These are phyloP conservation scores for Phytophthora brassicae DNA, from an alignment of 352 stramenopile genomes.

Conservation along the genomic window DNA sequence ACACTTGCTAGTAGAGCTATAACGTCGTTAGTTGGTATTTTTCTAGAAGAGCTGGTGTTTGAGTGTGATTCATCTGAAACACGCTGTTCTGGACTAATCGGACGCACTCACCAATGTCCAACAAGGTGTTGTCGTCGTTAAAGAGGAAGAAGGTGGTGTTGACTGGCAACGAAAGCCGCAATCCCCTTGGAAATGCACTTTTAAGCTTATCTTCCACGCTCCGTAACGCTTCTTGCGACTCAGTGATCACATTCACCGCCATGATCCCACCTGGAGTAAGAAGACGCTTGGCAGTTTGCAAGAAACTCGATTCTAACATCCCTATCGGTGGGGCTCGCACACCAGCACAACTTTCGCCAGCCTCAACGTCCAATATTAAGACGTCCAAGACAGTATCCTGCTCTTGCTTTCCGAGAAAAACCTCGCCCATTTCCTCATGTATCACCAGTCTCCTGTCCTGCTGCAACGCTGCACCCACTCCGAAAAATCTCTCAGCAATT, in stretches of 20 bases:
- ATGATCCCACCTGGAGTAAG: conserved; percentile 40
- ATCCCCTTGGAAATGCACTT: conserved; percentile 30
- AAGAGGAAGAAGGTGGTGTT: conserved; percentile 53
- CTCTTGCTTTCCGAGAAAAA: conserved; percentile 36
- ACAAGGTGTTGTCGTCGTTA: conserved; percentile 12
- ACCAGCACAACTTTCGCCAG: conserved; percentile 34
- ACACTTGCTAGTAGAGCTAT: neutral
- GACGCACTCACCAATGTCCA: conserved; percentile 11
- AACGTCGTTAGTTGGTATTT: conserved; percentile 10
- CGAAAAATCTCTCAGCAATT: conserved; percentile 51
- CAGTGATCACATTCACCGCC: conserved; percentile 64
- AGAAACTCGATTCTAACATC: conserved; percentile 49
- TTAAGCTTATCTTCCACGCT: conserved; percentile 30
- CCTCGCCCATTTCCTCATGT: conserved; percentile 46
- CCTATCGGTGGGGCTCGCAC: conserved; percentile 41
- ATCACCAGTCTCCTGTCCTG: conserved; percentile 32
- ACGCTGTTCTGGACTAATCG: conserved; percentile 9
- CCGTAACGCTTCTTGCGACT: conserved; percentile 32
- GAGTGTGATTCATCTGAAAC: conserved; percentile 31
- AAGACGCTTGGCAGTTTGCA: conserved; percentile 26
- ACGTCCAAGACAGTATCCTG: conserved; percentile 36
- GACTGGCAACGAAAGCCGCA: conserved; percentile 34
- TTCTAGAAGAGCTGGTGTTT: conserved; percentile 29
- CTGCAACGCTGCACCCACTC: conserved; percentile 30
- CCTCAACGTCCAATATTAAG: conserved; percentile 69